Evolutionary conservation across 2,329 filamentous ascomycete species (phyloP).

Genomic region (Alternaria tenuissima): DNA sequence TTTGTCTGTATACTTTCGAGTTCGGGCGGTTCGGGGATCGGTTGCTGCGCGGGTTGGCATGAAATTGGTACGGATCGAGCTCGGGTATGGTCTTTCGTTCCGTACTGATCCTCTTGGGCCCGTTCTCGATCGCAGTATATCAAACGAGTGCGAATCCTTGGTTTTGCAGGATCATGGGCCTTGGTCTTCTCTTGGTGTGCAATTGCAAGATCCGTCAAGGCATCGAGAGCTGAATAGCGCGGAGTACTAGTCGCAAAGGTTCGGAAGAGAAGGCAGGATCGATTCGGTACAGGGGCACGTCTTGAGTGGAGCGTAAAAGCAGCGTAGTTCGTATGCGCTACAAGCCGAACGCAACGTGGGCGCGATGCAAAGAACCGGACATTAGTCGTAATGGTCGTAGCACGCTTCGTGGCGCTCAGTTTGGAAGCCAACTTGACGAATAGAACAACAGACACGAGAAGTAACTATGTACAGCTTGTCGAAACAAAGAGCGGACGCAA

Average conservation of each 20-base stretch:
- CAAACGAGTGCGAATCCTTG: neutral
- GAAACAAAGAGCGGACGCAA: neutral
- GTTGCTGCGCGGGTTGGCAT: slow-evolving; percentile 7
- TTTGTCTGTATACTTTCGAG: neutral
- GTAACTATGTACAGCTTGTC: slow-evolving; percentile 12
- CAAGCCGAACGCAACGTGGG: slow-evolving; percentile 15
- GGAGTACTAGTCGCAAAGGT: slow-evolving; percentile 6
- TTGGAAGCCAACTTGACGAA: slow-evolving; percentile 43
- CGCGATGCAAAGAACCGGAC: slow-evolving; percentile 20
- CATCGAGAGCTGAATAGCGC: slow-evolving; percentile 3
- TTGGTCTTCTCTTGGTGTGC: neutral
- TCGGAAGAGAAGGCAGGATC: neutral
- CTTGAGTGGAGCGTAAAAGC: slow-evolving; percentile 9
- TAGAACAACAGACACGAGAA: slow-evolving; percentile 16
- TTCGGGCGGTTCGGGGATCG: slow-evolving; percentile 21
- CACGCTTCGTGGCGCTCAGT: slow-evolving; percentile 32
- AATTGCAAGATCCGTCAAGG: slow-evolving; percentile 10
- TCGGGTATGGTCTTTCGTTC: neutral
- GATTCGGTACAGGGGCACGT: neutral
- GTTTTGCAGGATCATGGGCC: neutral
- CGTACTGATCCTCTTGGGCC: neutral
- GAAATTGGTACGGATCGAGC: neutral
- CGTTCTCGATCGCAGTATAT: neutral
- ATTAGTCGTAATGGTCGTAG: slow-evolving; percentile 37
- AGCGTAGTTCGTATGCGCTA: slow-evolving; percentile 3